Evolutionary conservation across 129 eudicot genomes (phyloP), one percentile per base, ranked within the genome.

Genomic region (Pulicaria dysenterica): DNA sequence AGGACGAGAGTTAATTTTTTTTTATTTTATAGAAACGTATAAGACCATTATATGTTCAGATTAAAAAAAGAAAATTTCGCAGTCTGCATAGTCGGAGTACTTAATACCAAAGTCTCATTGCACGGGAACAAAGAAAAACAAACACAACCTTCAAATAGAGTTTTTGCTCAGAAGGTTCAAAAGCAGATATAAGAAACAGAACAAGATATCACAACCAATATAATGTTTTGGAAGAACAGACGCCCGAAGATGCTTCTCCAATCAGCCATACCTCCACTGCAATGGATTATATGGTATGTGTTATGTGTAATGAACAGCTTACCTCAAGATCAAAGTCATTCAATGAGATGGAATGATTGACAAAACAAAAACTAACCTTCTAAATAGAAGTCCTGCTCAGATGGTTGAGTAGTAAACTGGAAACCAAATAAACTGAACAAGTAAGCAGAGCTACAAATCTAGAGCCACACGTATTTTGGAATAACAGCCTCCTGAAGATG

Each of bases 401-500:
- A 24, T 24, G 31, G 31, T 24, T 24, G 31, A 24, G 31, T 24
- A 0, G 2, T 24, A 24, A 24, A n/a, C n/a, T n/a, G n/a, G n/a
- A n/a, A n/a, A 24, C 31, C 31, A 24, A 24, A 24, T 1, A 24
- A 24, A 24, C 31, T 24, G 3, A 38, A 59, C 15, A 36, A 42
- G 38, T 19, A 42, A 56, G 14, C 14, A 19, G 46, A 74, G 34
- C 63, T 11, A 63, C 72, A 46, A 62, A 24, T 24, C 31, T 24
- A 24, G n/a, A 40, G 64, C 43, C 42, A 60, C 49, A 31, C 36
- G 15, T 39, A 64, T 42, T 63, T 63, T 34, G 72, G 37, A 64
- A 53, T 37, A 73, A 63, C 83, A 65, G 56, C 36, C 58, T 46
- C 83, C 24, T 69, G 34, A 66, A 76, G 77, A 82, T 55, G 64